Conservation (phyloP, 2,329 filamentous ascomycete species). For the Trichoderma asperellum region DNA sequence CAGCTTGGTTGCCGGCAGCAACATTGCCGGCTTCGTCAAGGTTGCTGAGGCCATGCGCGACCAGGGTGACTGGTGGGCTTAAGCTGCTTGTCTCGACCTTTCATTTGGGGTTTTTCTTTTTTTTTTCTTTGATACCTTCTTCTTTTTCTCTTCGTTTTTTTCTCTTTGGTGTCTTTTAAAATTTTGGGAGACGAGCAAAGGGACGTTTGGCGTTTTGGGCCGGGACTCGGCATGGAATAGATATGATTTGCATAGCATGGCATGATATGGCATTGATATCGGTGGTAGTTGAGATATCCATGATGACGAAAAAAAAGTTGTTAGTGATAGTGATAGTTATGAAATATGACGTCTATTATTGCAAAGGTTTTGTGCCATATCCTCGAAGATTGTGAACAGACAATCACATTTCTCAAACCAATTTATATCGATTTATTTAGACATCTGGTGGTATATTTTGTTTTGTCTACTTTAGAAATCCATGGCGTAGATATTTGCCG, state of each 20-base stretch:
- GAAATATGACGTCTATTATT: background rate
- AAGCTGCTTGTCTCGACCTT: background rate
- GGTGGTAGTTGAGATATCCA: background rate
- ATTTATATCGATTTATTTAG: background rate
- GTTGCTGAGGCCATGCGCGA: conserved; percentile 92
- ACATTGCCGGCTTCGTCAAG: conserved; percentile 98
- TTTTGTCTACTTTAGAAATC: no score
- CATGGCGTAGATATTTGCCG: no score
- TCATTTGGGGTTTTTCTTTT: no score
- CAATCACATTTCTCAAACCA: background rate
- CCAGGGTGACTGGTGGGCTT: conserved; percentile 88
- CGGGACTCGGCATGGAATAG: background rate
- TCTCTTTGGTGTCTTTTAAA: background rate
- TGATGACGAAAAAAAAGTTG: background rate
- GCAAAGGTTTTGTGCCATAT: background rate
- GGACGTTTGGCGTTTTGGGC: conserved; percentile 16
- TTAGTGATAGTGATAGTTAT: background rate
- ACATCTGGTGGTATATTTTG: background rate
- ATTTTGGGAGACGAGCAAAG: background rate
- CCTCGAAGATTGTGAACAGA: background rate
- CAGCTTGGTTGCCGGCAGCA: conserved; percentile 87
- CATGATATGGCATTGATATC: conserved; percentile 10
- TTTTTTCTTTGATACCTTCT: background rate
- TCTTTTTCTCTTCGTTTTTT: background rate
- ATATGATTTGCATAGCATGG: background rate